Evolutionary conservation across 164 flowering plant species (phyloP).

Genomic region (Warburgia ugandensis): DNA sequence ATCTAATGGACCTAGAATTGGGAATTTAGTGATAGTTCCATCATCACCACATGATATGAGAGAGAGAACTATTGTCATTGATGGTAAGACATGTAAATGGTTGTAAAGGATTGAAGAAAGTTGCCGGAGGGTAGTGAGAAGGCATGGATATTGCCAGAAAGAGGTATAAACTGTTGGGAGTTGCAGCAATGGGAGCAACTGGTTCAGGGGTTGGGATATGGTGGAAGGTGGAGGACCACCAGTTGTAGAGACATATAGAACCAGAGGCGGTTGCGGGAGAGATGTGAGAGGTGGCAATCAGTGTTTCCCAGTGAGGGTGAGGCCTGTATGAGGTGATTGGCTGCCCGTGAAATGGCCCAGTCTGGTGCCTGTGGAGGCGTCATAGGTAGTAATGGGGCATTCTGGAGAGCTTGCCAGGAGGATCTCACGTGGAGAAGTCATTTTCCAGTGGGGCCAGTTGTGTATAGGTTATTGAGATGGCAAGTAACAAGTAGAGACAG

Average conservation of each 20-base stretch:
- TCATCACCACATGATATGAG: conserved; percentile 23
- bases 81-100: conserved; percentile 26
- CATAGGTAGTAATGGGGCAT: conserved; percentile 16
- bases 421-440: conserved; percentile 19
- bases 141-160: conserved; percentile 37
- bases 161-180: conserved; percentile 32
- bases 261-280: conserved; percentile 10
- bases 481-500: too few relatives aligned
- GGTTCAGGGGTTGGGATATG: conserved; percentile 43
- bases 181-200: conserved; percentile 36
- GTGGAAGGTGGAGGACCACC: conserved; percentile 21
- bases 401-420: conserved; percentile 29
- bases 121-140: conserved; percentile 32
- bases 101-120: conserved; percentile 18
- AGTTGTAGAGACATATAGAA: conserved; percentile 13
- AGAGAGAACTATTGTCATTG: conserved; percentile 18
- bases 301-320: conserved; percentile 27
- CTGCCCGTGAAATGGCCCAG: conserved; percentile 16
- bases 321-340: conserved; percentile 24
- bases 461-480: too few relatives aligned
- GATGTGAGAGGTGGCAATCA: conserved; percentile 40
- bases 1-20: conserved; percentile 19
- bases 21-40: conserved; percentile 16
- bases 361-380: conserved; percentile 9
- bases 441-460: too few relatives aligned